Conservation (phyloP, 164 flowering plant genomes). For the Chimonanthus salicifolius region DNA sequence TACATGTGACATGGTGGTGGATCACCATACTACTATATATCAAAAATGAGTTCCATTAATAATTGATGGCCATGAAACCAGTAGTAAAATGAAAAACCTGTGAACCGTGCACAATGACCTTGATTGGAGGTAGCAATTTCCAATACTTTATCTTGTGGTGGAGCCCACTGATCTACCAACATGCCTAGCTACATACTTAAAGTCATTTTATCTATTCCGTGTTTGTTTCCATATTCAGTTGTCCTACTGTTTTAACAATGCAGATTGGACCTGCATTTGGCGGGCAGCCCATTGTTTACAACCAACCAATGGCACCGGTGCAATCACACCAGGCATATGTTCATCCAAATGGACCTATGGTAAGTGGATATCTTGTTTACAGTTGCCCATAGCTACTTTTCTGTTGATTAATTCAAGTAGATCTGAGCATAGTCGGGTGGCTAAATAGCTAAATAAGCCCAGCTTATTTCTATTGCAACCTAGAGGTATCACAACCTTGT, state of each 20-base stretch:
- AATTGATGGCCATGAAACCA: too few relatives aligned
- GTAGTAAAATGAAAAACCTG: neutral
- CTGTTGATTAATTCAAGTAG: neutral
- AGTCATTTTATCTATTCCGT: neutral
- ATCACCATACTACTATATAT: too few relatives aligned
- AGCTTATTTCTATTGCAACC: neutral
- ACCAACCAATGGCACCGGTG: slow-evolving; percentile 49
- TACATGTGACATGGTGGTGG: neutral
- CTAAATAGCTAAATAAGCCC: neutral
- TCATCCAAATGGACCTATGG: slow-evolving; percentile 82
- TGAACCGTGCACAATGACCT: neutral
- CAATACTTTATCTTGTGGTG: too few relatives aligned
- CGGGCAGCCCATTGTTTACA: slow-evolving; percentile 67
- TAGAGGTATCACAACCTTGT: too few relatives aligned
- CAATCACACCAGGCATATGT: slow-evolving; percentile 67
- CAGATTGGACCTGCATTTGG: slow-evolving; percentile 74
- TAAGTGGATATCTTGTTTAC: slow-evolving; percentile 12
- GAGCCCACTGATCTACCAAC: too few relatives aligned
- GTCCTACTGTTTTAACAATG: neutral
- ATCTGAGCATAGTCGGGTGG: neutral
- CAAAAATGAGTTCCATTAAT: too few relatives aligned
- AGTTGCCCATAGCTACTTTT: neutral
- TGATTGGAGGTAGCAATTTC: neutral
- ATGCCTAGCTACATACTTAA: too few relatives aligned
- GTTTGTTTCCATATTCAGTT: neutral